Conservation (phyloP, 768 basidiomycete species). For the Kwoniella heveanensis region DNA sequence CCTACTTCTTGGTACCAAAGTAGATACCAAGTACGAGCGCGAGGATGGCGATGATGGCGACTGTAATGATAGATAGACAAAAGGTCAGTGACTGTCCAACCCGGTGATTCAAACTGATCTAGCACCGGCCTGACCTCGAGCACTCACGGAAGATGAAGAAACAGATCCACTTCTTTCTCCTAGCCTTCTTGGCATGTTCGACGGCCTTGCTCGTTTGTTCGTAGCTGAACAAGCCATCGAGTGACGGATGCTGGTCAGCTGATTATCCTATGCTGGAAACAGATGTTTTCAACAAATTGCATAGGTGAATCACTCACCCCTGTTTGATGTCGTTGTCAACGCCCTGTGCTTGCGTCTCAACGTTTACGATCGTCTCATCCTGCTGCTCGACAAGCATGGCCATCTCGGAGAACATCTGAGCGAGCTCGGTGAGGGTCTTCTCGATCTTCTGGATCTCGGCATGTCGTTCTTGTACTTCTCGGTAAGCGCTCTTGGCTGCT, state of each 20-base stretch:
- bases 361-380: constrained; percentile 68
- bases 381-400: constrained; percentile 75
- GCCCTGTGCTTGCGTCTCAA: constrained; percentile 66
- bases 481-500: constrained; percentile 75
- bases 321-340: constrained; percentile 71
- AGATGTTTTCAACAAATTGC: no score
- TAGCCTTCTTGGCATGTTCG: constrained; percentile 77
- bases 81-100: not conserved
- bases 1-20: constrained; percentile 35
- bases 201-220: constrained; percentile 85
- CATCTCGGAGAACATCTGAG: constrained; percentile 90
- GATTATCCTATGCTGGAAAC: no score
- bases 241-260: not conserved
- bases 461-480: constrained; percentile 86
- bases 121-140: not conserved
- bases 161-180: constrained; percentile 97
- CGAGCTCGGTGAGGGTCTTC: constrained; percentile 81
- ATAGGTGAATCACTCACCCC: constrained; percentile 67
- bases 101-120: no score
- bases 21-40: constrained; percentile 38
- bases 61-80: constrained; percentile 13
- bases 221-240: constrained; percentile 61
- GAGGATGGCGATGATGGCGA: constrained; percentile 40
- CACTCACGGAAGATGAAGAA: constrained; percentile 60
- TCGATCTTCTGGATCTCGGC: constrained; percentile 83